Evolutionary conservation across 805 yeast genomes (phyloP), one percentile per base, ranked within the genome.

Genomic region (Ascoidea rubescens): DNA sequence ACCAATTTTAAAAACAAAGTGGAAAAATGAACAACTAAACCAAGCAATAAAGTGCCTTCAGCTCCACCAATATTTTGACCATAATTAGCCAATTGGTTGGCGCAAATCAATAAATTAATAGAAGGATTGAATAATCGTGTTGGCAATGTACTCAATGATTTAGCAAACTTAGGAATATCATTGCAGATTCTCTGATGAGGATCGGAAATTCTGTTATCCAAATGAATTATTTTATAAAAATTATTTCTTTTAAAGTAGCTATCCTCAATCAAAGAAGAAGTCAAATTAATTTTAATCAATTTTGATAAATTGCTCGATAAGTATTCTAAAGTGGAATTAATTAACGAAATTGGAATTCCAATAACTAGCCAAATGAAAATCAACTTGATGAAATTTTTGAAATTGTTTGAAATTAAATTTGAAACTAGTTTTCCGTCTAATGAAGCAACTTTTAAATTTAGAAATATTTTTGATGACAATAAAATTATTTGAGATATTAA

Each of bases 351-450:
- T 0, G 98, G 98, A 7, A 88, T 64, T 8, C 96, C 96, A 12
- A 90, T 71, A 14, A 79, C 59, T 82, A 90, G 78, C 97, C 97
- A 90, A 60, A 78, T 72, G 1, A 76, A 70, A 52, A 89, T 65
- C 32, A 84, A 74, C 54, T 75, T 74, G 53, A 82, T 68, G 60
- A 90, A 89, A 48, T 71, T 72, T 48, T 73, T 71, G 55, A 88
- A 84, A 50, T 75, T 74, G 56, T 84, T 87, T 46, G 83, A 75
- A 32, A 90, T 86, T 58, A 90, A 73, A 1, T 87, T 79, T 0
- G 96, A 87, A 4, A 90, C 96, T 51, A 90, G 70, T 61, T 73
- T 71, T 57, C 97, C 97, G 65, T 90, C 97, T 53, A 90, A 71
- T 10, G 83, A 78, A 5, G 97, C 96, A 14, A 89, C 90, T 60